These are phyloP conservation scores for Aristolochia contorta DNA, from an alignment of 164 flowering plant genomes.

Conservation along the genomic window DNA sequence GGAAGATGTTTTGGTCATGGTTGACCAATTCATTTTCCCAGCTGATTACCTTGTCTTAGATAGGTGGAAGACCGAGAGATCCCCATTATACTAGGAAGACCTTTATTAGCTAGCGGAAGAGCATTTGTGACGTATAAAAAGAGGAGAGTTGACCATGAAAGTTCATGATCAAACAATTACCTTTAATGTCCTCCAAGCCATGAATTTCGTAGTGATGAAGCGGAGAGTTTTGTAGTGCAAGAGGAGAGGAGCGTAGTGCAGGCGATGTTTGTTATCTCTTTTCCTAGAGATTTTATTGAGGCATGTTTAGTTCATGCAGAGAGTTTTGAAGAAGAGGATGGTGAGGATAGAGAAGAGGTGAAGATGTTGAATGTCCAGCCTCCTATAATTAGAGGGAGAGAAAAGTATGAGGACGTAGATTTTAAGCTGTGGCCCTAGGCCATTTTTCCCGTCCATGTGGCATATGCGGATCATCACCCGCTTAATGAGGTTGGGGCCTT, in stretches of 20 bases:
- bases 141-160: too few species aligned
- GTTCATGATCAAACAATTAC: too few species aligned
- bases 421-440: too few species aligned
- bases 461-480: too few species aligned
- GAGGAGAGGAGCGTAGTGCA: background rate
- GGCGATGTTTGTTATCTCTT: background rate
- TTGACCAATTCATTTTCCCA: background rate
- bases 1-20: background rate
- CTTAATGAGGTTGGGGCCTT: too few species aligned
- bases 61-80: background rate
- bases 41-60: background rate
- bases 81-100: background rate
- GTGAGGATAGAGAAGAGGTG: background rate
- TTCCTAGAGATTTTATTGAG: too few species aligned
- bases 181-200: too few species aligned
- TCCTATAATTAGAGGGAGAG: too few species aligned
- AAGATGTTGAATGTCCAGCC: background rate
- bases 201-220: background rate
- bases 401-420: background rate
- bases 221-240: too few species aligned
- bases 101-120: background rate
- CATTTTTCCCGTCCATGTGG: too few species aligned
- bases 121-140: too few species aligned
- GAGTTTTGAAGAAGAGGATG: background rate
- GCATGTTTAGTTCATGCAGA: too few species aligned